Base-by-base conservation (phyloP, 2,329 filamentous ascomycete species). In the Epichloe uncinata region DNA sequence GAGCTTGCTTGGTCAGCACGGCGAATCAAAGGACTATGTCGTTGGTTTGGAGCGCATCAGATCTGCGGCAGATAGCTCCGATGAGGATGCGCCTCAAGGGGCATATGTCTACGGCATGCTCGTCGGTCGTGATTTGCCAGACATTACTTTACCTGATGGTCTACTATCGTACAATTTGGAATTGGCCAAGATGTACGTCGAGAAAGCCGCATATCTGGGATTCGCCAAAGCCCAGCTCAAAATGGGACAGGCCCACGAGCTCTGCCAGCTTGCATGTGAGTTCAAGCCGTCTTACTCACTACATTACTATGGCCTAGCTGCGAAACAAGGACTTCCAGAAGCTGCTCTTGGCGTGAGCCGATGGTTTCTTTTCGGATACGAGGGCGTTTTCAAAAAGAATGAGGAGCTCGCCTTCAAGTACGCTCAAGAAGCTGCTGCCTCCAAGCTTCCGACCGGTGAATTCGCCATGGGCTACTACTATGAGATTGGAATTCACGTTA, bases 401-500 rank as follows among this genome's bases (percentile, higher is more conserved):
- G 93, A 98, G 67, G 85, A 91, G 63, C 71, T 97, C 45, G 91
- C 93, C 6, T 98, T 87, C 67, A 84, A 81, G 47, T 97, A 95
- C 62, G 93, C 93, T 1, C 81, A 91, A 58, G 80, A 90, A 56
- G 93, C 93, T 11, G 91, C 93, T 8, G 74, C 80, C 47, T 79
- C 82, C 38, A 89, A 89, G 50, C 75, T 97, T 45, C 77, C 88
- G 0, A 97, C 90, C 0, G 93, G 90, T 45, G 89, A 97, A 65
- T 98, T 98, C 61, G 93, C 93, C 26, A 80, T 98, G 73, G 91
- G 91, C 11, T 98, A 98, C 67, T 98, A 97, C 69, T 81, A 93
- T 63, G 93, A 98, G 65, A 94, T 98, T 58, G 93, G 93, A 57
- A 95, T 98, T 63, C 83, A 89, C 61, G 85, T 94, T 22, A 78